phyloP scores from a whole-genome alignment of 495 filamentous ascomycete genomes.

The Aspergillus hancockii region DNA sequence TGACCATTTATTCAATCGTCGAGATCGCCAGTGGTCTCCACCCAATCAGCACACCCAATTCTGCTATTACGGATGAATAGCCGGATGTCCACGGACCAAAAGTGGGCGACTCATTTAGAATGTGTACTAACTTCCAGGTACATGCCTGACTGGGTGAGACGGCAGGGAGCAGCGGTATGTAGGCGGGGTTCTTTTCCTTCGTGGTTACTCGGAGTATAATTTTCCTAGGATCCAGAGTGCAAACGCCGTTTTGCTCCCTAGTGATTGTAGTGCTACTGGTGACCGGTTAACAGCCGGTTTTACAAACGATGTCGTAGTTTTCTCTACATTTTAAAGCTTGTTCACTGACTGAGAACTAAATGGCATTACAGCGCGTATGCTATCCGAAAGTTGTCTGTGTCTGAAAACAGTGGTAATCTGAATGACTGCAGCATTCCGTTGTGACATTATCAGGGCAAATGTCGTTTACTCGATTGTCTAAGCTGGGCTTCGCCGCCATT shows the following conservation, averaged over 20 bases:
- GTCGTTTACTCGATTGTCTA: too few relatives aligned
- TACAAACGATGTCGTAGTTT: too few relatives aligned
- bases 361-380: too few relatives aligned
- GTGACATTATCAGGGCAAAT: too few relatives aligned
- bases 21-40: conserved; percentile 1
- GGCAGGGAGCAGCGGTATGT: neutral
- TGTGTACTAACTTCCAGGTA: neutral
- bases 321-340: too few relatives aligned
- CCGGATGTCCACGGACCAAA: neutral
- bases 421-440: too few relatives aligned
- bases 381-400: too few relatives aligned
- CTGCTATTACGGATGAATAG: neutral
- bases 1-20: neutral
- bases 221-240: neutral
- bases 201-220: neutral
- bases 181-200: neutral
- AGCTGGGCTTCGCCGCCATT: neutral
- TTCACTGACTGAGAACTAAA: too few relatives aligned
- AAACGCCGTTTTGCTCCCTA: neutral
- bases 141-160: neutral
- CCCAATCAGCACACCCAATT: neutral
- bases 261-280: too few relatives aligned
- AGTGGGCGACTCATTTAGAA: neutral
- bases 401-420: too few relatives aligned
- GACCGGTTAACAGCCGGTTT: too few relatives aligned